Evolutionary conservation across 2,329 filamentous ascomycete genomes (phyloP), one percentile per base, ranked within the genome.

Genomic region (Rasamsonia emersonii): DNA sequence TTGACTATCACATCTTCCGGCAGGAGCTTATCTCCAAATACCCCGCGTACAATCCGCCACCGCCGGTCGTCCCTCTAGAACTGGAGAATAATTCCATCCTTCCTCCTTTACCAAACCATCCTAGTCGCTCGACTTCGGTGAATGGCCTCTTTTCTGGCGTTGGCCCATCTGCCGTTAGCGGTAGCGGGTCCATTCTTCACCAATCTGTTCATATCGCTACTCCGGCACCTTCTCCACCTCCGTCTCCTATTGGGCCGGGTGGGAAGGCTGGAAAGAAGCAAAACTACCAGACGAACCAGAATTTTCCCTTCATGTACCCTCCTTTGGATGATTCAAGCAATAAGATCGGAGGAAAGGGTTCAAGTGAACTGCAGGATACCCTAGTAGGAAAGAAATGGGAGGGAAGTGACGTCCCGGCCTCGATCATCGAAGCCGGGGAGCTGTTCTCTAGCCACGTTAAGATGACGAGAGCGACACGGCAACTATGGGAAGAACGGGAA

Each of bases 161-260:
- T 16, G 67, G 69, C 2, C 62, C 70, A 2, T 63, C 70, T 5
- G 62, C 61, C 15, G 45, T 55, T 9, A 54, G 55, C 30, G 55
- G 54, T 5, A 65, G 61, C 33, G 58, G 59, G 19, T 95, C 88
- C 0, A 96, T 98, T 49, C 71, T 98, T 16, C 79, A 96, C 53
- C 89, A 96, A 50, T 86, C 91, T 4, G 89, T 98, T 4, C 91
- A 98, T 56, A 98, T 98, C 46, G 91, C 91, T n/a, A 98, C 91
- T 1, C 91, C 91, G 1, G 89, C 88, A 0, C 91, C 91, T 2
- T 98, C 91, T 0, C 91, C 91, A 15, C 91, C 91, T 0, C 91
- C 91, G 1, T 95, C 89, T 1, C 91, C 91, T 7, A 80, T 81
- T 19, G 88, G 75, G 1, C 73, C 75, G 3, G 75, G 86, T 16